A percentile compares a stretch with the other conserved stretches of the same genome.
Conservation (phyloP, 192 early-diverging fungal species). For the Chytriomyces sp. region DNA sequence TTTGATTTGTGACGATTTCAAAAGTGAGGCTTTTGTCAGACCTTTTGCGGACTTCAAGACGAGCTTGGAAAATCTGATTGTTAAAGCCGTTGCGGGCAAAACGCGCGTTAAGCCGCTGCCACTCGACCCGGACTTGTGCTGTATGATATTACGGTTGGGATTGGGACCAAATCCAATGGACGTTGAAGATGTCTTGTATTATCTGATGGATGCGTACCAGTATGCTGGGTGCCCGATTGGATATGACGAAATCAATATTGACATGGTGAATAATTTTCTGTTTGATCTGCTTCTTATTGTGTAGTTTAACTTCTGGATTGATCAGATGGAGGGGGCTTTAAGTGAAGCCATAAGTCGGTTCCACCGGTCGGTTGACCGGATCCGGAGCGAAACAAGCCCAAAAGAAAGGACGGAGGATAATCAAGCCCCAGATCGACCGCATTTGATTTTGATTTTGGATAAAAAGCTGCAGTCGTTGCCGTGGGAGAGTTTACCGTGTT, state of each 20-base stretch:
- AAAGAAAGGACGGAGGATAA: background rate
- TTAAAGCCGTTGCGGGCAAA: constrained; percentile 47
- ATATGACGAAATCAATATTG: constrained; percentile 61
- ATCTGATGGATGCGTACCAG: constrained; percentile 70
- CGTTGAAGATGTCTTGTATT: constrained; percentile 72
- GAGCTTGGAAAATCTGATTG: constrained; percentile 54
- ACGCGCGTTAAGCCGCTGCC: constrained; percentile 47
- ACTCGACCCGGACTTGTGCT: constrained; percentile 61
- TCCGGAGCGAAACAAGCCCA: background rate
- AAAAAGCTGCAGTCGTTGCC: constrained; percentile 84
- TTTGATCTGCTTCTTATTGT: constrained; percentile 35
- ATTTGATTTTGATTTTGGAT: constrained; percentile 85
- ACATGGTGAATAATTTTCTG: constrained; percentile 41
- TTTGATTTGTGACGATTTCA: constrained; percentile 35
- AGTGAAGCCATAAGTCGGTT: constrained; percentile 39
- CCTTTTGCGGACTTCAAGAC: constrained; percentile 55
- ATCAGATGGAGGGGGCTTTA: constrained; percentile 35
- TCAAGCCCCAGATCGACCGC: constrained; percentile 34
- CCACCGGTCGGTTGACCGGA: constrained; percentile 16
- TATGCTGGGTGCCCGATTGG: constrained; percentile 57
- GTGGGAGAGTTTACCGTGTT: constrained; percentile 82
- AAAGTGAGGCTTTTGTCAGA: constrained; percentile 1
- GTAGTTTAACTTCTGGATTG: constrained; percentile 21
- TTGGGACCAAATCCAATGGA: constrained; percentile 55
- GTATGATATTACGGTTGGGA: constrained; percentile 63